phyloP scores from a whole-genome alignment of 2,329 filamentous ascomycete genomes.

The Penicillium janthinellum region DNA sequence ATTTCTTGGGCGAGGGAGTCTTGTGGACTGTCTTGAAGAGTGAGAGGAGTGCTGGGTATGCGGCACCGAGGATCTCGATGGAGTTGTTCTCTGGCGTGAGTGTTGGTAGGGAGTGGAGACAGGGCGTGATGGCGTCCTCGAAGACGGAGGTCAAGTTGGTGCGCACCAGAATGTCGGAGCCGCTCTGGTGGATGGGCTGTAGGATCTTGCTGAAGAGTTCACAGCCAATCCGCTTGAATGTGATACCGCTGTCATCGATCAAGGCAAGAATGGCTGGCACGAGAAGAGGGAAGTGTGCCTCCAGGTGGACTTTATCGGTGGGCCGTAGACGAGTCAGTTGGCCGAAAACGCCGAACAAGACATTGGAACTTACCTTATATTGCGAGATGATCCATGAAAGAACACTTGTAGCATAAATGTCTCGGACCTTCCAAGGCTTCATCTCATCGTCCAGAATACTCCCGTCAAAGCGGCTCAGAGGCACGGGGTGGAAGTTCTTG shows the following conservation, averaged over 20 bases:
- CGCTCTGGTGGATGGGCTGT: slow-evolving; percentile 35
- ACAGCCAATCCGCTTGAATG: slow-evolving; percentile 45
- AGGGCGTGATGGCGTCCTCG: slow-evolving; percentile 55
- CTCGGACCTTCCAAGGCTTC: slow-evolving; percentile 43
- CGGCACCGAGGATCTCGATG: slow-evolving; percentile 61
- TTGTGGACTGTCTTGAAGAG: slow-evolving; percentile 54
- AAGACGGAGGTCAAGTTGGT: slow-evolving; percentile 51
- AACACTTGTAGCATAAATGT: slow-evolving; percentile 40
- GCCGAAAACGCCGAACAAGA: not conserved
- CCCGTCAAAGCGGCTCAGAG: slow-evolving; percentile 40
- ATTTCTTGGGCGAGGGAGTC: slow-evolving; percentile 19
- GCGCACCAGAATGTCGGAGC: slow-evolving; percentile 44
- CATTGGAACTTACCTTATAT: slow-evolving; percentile 36
- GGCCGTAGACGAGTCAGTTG: slow-evolving; percentile 27
- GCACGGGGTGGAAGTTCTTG: slow-evolving; percentile 46
- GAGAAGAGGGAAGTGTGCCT: slow-evolving; percentile 48
- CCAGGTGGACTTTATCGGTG: slow-evolving; percentile 34
- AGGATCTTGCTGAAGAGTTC: slow-evolving; percentile 39
- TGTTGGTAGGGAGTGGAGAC: slow-evolving; percentile 73
- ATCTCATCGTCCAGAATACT: slow-evolving; percentile 38
- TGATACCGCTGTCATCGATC: slow-evolving; percentile 44
- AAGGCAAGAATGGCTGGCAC: slow-evolving; percentile 47
- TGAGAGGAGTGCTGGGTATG: slow-evolving; percentile 67
- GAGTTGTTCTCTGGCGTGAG: slow-evolving; percentile 75
- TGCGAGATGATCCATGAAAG: slow-evolving; percentile 40